These are phyloP conservation scores for Bullera alba DNA, from an alignment of 768 basidiomycete genomes.

Conservation along the genomic window DNA sequence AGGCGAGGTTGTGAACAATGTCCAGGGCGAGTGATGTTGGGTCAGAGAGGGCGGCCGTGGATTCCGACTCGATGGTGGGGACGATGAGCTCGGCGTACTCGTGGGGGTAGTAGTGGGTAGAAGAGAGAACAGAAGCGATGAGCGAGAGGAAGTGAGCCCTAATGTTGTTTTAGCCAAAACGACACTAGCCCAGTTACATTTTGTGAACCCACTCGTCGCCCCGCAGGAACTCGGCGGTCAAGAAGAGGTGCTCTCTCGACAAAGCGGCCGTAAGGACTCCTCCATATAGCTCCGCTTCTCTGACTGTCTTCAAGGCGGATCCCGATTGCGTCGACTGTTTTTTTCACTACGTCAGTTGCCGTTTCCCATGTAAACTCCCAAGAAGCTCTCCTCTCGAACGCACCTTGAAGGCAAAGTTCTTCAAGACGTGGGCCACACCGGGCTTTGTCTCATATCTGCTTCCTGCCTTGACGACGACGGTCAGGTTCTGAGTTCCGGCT, in stretches of 20 bases:
- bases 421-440: slow-evolving; percentile 86
- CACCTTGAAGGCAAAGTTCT: slow-evolving; percentile 99
- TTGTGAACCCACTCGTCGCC: slow-evolving; percentile 88
- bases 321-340: slow-evolving; percentile 75
- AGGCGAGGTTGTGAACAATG: slow-evolving; percentile 79
- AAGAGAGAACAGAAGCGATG: slow-evolving; percentile 73
- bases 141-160: slow-evolving; percentile 86
- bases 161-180: neutral
- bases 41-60: slow-evolving; percentile 55
- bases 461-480: slow-evolving; percentile 87
- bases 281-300: slow-evolving; percentile 89
- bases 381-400: slow-evolving; percentile 25
- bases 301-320: slow-evolving; percentile 79
- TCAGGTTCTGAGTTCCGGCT: slow-evolving; percentile 63
- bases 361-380: neutral
- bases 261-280: slow-evolving; percentile 80
- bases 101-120: slow-evolving; percentile 59
- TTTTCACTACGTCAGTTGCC: neutral
- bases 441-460: slow-evolving; percentile 79
- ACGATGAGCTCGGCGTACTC: slow-evolving; percentile 51
- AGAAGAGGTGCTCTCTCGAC: slow-evolving; percentile 78
- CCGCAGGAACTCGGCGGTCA: slow-evolving; percentile 89
- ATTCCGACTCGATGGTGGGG: slow-evolving; percentile 64
- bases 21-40: slow-evolving; percentile 71
- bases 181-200: too few relatives aligned